Evolutionary conservation across 2,329 filamentous ascomycete genomes (phyloP).

Genomic region (Coleophoma cylindrospora): DNA sequence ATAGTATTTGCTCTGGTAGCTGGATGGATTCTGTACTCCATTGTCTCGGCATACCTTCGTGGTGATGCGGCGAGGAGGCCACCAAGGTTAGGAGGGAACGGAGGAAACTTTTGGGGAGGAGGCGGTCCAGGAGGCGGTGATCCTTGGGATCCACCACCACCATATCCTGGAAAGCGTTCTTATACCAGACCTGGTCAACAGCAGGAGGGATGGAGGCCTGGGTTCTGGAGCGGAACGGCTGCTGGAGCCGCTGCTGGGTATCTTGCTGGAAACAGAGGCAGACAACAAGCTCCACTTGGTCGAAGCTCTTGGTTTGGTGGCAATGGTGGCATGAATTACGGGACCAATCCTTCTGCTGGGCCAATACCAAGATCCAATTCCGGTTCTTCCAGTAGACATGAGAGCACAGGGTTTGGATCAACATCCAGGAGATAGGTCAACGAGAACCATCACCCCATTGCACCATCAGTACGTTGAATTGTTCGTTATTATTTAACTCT

Average conservation of each 20-base stretch:
- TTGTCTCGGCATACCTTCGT: constrained; percentile 16
- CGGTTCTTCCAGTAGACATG: constrained; percentile 45
- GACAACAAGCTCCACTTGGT: constrained; percentile 23
- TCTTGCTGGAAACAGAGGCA: constrained; percentile 46
- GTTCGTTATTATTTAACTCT: constrained; percentile 10
- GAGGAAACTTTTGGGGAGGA: constrained; percentile 37
- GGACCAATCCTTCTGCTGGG: constrained; percentile 25
- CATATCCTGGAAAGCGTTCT: constrained; percentile 23
- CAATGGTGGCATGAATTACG: constrained; percentile 16
- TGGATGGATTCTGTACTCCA: constrained; percentile 57
- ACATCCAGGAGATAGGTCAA: constrained; percentile 49
- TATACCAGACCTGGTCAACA: constrained; percentile 13
- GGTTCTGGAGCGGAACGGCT: constrained; percentile 63
- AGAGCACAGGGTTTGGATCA: constrained; percentile 70
- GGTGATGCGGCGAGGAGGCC: constrained; percentile 5
- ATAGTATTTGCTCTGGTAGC: constrained; percentile 55
- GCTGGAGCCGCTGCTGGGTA: constrained; percentile 68
- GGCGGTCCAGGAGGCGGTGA: constrained; percentile 17
- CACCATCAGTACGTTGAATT: constrained; percentile 2
- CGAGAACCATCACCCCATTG: not conserved
- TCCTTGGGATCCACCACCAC: constrained; percentile 24
- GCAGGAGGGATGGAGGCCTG: constrained; percentile 58
- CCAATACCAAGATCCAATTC: constrained; percentile 30
- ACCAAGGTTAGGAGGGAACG: constrained; percentile 32
- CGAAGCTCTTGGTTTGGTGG: constrained; percentile 15